Percentiles rank a stretch among this genome's conserved stretches.
These are phyloP conservation scores for Trametes sanguinea DNA, from an alignment of 768 basidiomycete genomes.

Conservation along the genomic window DNA sequence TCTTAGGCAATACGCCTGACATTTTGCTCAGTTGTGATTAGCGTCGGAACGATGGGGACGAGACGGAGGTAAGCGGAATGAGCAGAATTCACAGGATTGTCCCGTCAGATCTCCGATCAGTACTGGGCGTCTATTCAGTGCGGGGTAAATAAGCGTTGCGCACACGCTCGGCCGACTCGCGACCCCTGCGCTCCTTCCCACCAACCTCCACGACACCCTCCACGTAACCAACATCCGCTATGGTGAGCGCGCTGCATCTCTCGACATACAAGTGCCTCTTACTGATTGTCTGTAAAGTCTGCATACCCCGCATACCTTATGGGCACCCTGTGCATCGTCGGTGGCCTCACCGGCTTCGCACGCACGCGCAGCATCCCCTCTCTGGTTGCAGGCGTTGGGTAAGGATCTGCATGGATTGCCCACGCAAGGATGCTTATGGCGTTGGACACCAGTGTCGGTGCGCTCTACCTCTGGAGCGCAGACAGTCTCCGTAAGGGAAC, in stretches of 20 bases:
- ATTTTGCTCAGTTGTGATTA: not conserved
- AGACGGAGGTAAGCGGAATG: constrained; percentile 1
- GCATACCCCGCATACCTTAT: constrained; percentile 80
- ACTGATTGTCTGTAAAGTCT: constrained; percentile 47
- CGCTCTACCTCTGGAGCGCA: constrained; percentile 78
- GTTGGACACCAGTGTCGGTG: constrained; percentile 58
- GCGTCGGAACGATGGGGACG: not conserved
- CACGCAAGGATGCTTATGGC: not conserved
- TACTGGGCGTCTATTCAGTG: constrained; percentile 7
- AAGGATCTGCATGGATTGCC: constrained; percentile 22
- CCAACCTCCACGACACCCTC: constrained; percentile 15
- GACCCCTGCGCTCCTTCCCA: constrained; percentile 11
- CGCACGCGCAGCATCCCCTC: constrained; percentile 80
- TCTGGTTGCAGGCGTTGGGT: constrained; percentile 81
- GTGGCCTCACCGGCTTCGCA: constrained; percentile 72
- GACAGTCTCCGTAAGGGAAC: constrained; percentile 73
- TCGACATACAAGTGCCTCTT: not conserved
- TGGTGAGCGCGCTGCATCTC: constrained; percentile 2
- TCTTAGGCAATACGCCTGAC: constrained; percentile 46
- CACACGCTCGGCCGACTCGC: constrained; percentile 11
- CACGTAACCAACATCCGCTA: constrained; percentile 1
- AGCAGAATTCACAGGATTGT: constrained; percentile 10
- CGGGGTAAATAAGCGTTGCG: constrained; percentile 21
- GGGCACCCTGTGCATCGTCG: constrained; percentile 74
- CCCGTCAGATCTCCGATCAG: constrained; percentile 18